Evolutionary conservation across 1,139 yeast species (phyloP), one percentile per base, ranked within the genome.

Genomic region (Debaryomycetaceae sp.): DNA sequence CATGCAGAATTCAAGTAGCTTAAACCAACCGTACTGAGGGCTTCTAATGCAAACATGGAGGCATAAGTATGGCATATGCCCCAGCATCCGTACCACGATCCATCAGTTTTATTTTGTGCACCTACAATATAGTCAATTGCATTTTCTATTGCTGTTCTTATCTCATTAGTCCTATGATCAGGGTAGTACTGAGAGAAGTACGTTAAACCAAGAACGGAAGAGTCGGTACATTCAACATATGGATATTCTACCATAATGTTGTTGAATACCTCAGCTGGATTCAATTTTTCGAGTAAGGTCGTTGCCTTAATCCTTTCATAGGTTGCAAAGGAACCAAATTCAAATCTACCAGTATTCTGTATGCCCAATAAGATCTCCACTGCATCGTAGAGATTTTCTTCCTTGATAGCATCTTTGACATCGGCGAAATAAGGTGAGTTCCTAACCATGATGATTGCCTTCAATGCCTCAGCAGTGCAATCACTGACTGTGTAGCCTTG

Each of bases 11-110:
- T 88, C 1, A 57, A 60, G 59, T 89, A 93, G 2, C 63, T 70
- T 48, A 76, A 76, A 1, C 85, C 88, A 24, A 85, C 85, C 3
- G 95, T 79, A 36, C 80, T 71, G 43, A 93, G 72, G 0, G 99
- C 98, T 57, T 95, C 99, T 31, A 93, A 67, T 0, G 99, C 99
- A 78, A 95, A 95, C 99, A 95, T 95, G 1, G 93, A 87, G 0
- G 99, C 98, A 65, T 95, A 95, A 0, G 97, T 88, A 60, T 78
- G 90, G 60, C 99, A 95, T 8, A 95, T 85, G 38, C 99, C 99
- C 99, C 99, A 95, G 38, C 91, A 84, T 1, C 99, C 99, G 62
- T 91, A 95, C 98, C 99, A 95, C 7, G 96, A 84, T 0, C 99
- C 99, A 62, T 93, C 97, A 11, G 42, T 24, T 0, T 62, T 59